Conservation (phyloP, 441 rosid genomes). For the Corymbia calophylla region DNA sequence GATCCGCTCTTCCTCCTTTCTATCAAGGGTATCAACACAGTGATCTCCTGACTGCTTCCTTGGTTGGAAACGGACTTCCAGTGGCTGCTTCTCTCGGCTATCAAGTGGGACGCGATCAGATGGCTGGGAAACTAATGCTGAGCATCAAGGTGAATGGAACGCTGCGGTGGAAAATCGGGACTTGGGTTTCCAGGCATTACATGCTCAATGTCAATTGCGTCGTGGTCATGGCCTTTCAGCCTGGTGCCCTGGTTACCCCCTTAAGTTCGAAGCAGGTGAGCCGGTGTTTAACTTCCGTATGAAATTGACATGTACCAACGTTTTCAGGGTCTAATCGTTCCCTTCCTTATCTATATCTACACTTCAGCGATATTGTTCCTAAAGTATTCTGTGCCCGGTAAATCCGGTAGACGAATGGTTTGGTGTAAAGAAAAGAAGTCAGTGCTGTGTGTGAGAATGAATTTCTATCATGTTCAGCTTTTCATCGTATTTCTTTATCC, state of each 20-base stretch:
- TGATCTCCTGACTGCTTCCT: conserved; percentile 36
- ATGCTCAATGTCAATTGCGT: conserved; percentile 41
- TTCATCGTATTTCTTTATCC: not conserved
- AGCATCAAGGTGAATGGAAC: conserved; percentile 38
- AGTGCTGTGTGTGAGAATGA: not conserved
- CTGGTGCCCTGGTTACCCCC: conserved; percentile 27
- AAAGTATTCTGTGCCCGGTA: not conserved
- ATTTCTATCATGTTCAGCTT: not conserved
- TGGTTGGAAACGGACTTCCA: conserved; percentile 39
- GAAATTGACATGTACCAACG: not conserved
- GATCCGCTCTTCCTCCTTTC: conserved; percentile 43
- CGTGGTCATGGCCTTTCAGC: conserved; percentile 46
- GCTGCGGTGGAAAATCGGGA: conserved; percentile 64
- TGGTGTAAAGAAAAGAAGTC: not conserved
- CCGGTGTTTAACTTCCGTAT: conserved; percentile 43
- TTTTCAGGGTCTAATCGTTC: not conserved
- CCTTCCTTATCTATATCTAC: not conserved
- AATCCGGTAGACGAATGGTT: not conserved
- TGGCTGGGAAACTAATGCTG: conserved; percentile 29
- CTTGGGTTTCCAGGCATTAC: conserved; percentile 62
- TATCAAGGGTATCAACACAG: conserved; percentile 48
- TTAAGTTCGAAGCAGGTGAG: conserved; percentile 33
- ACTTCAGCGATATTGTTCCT: not conserved
- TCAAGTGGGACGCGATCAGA: conserved; percentile 45
- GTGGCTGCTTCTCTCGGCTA: conserved; percentile 44